Evolutionary conservation across 2,329 filamentous ascomycete genomes (phyloP).

Genomic region (Diaporthe sp.): DNA sequence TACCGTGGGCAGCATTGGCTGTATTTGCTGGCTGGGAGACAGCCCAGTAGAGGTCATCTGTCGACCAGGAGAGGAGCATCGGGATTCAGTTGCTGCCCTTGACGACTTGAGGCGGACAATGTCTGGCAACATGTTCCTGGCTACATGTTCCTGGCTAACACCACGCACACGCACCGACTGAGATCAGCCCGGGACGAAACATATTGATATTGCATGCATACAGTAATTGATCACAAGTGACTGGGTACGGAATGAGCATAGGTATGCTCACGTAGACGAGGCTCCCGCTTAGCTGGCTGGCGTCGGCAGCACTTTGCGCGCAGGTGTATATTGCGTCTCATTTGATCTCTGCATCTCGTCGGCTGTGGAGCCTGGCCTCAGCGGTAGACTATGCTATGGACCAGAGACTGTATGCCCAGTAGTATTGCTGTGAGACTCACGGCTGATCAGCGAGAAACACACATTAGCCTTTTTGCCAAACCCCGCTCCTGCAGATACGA

Average conservation of each 20-base stretch:
- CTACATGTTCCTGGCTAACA: neutral
- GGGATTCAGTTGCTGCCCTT: neutral
- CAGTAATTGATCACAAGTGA: neutral
- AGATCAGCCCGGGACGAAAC: neutral
- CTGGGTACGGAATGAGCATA: neutral
- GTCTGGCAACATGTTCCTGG: neutral
- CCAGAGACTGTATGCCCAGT: neutral
- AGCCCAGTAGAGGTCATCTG: neutral
- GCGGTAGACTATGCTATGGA: neutral
- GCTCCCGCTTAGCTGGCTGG: neutral
- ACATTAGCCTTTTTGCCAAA: conserved; percentile 2
- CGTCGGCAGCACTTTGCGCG: neutral
- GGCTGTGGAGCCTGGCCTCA: neutral
- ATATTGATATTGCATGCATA: neutral
- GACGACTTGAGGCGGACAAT: neutral
- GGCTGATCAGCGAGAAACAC: conserved; percentile 21
- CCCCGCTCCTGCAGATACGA: conserved; percentile 25
- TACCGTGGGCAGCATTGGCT: neutral
- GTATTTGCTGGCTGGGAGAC: neutral
- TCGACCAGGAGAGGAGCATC: neutral
- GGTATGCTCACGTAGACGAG: neutral
- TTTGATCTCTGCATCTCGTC: neutral
- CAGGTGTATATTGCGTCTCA: neutral
- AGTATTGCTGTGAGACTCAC: conserved; percentile 1
- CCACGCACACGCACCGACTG: neutral